Base-by-base conservation (phyloP, 805 yeast species). In the Pichia phayaonensis region DNA sequence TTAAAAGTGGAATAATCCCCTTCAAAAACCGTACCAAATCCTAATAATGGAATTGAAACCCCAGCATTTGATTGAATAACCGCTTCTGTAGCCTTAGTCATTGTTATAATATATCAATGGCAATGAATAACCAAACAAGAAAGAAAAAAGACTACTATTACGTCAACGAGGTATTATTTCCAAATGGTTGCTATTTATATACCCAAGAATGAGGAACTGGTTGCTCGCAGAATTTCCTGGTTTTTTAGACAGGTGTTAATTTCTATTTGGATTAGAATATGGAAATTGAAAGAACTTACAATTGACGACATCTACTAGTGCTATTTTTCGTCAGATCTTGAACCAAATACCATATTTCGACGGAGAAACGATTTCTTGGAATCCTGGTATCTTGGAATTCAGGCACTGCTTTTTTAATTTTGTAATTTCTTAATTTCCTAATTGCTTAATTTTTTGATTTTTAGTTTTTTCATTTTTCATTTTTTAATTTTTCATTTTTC, bases 21-120 rank as follows among this genome's bases (percentile, higher is more conserved):
- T 1, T 49, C 31, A 45, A 55, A 54, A 16, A 56, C 62, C n/a
- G 95, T 85, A 44, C 95, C 94, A 47, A 84, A 75, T 7, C 88
- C 92, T 39, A 86, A 72, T 13, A 72, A 75, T 23, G 92, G 92
- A 54, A 86, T 81, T 29, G 60, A 56, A 29, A 69, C 72, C 23
- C 94, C 92, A 53, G 79, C 77, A 74, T 84, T 84, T 51, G 83
- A 69, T 42, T 72, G 73, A 54, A 72, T 47, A 11, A 52, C 54
- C n/a, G 52, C 44, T 5, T n/a, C 34, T 7, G 42, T 10, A 8
- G 53, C 49, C 8, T n/a, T 42, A 8, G 44, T 16, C 47, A 44
- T 43, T 11, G 5, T 40, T 2, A 7, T 18, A 16, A 18, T 47
- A 16, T 16, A 16, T 34, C 20, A n/a, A n/a, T 16, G 20, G 20